Evolutionary conservation across 1,284 basidiomycete genomes (phyloP), one percentile per base, ranked within the genome.

Genomic region (Ceratobasidium sp.): DNA sequence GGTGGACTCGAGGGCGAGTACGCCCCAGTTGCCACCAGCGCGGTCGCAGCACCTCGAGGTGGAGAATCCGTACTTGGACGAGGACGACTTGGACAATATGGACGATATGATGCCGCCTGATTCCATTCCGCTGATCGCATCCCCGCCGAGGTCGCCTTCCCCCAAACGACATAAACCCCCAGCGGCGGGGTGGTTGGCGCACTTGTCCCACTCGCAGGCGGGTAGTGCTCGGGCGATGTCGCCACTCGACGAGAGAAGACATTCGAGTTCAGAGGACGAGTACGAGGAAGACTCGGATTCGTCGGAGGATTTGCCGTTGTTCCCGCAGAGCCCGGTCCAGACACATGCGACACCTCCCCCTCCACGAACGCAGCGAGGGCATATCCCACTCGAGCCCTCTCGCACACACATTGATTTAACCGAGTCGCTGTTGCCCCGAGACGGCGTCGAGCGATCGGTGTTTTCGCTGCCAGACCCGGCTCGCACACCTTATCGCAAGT

Each of bases 401-500:
- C 82, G 27, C 55, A 79, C 82, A 45, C 84, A 86, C n/a, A 78
- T 87, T 69, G 87, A 87, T 22, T 77, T 91, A 25, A 90, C 88
- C 4, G 85, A 90, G 74, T 91, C 90, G 1, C 79, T 92, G 1
- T 81, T 92, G 5, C 91, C 89, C 27, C 80, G 85, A 52, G 88
- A 90, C 70, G 88, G 87, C 32, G 80, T 80, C 56, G 78, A 83
- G 45, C 82, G 87, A 60, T 86, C 88, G 5, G 75, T 87, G 40
- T 92, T 92, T 78, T 85, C 85, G 20, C 81, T 92, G 15, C 90
- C 90, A 3, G 89, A 91, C 74, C 89, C 89, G 29, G 84, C 87
- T 53, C 84, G 88, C 22, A 65, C 69, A 72, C 82, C 86, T 22
- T 82, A 88, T 67, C 82, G 86, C 77, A 89, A 87, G 77, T 87